These are phyloP conservation scores for Fremontodendron californicum DNA, from an alignment of 345 rosid species.

Conservation along the genomic window DNA sequence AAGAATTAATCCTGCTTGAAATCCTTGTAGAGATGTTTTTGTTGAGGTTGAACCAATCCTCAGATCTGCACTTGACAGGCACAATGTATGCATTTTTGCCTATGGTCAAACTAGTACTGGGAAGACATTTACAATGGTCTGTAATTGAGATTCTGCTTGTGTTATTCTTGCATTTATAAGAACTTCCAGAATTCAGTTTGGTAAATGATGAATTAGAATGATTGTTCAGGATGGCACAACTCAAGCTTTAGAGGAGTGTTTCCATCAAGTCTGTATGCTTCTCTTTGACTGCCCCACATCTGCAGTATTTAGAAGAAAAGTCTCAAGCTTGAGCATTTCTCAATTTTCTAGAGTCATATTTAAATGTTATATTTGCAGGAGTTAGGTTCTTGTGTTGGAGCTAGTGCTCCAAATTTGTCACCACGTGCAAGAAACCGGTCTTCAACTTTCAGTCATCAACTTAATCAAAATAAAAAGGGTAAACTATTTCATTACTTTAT, in stretches of 20 bases:
- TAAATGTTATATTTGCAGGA: too few species aligned
- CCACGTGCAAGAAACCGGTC: too few species aligned
- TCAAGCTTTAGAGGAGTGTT: slow-evolving; percentile 66
- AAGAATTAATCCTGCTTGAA: slow-evolving; percentile 34
- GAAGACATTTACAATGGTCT: slow-evolving; percentile 89
- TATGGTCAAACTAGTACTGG: slow-evolving; percentile 97
- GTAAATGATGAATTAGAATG: slow-evolving; percentile 9
- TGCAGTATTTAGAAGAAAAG: too few species aligned
- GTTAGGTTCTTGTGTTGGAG: too few species aligned
- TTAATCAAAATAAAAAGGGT: too few species aligned
- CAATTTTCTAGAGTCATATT: too few species aligned
- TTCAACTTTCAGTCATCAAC: too few species aligned
- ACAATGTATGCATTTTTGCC: slow-evolving; percentile 84
- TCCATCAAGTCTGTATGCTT: slow-evolving; percentile 38
- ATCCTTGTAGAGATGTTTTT: slow-evolving; percentile 68
- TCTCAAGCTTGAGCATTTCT: too few species aligned
- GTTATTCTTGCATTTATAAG: slow-evolving; percentile 3
- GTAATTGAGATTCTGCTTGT: slow-evolving; percentile 15
- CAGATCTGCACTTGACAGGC: slow-evolving; percentile 88
- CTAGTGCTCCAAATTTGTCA: too few species aligned
- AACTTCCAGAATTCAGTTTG: not conserved
- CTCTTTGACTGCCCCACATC: too few species aligned
- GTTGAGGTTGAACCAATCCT: slow-evolving; percentile 74
- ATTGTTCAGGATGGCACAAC: slow-evolving; percentile 67
- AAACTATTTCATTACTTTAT: too few species aligned